Evolutionary conservation across 768 basidiomycete genomes (phyloP).

Genomic region (Trametes gibbosa): DNA sequence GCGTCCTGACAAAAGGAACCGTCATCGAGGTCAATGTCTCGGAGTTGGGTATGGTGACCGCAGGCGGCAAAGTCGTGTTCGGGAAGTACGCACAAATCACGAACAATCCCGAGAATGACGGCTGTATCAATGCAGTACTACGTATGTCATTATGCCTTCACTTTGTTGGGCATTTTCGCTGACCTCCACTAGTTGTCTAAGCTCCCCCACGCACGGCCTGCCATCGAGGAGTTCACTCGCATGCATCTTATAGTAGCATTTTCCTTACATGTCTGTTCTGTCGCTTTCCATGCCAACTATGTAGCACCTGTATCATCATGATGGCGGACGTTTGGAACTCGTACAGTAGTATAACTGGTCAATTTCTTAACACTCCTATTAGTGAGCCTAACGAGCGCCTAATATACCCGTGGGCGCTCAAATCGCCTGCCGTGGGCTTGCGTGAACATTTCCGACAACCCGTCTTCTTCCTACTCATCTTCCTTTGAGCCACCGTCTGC

Average conservation of each 20-base stretch:
- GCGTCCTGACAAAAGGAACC: slow-evolving; percentile 97
- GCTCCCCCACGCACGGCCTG: not conserved
- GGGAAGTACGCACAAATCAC: slow-evolving; percentile 94
- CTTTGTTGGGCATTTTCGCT: not conserved
- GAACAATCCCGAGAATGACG: slow-evolving; percentile 95
- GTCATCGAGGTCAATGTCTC: slow-evolving; percentile 99
- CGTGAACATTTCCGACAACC: slow-evolving; percentile 11
- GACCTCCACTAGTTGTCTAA: slow-evolving; percentile 18
- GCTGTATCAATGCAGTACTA: slow-evolving; percentile 93
- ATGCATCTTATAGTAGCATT: slow-evolving; percentile 4
- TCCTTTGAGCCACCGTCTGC: not conserved
- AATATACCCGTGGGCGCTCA: not conserved
- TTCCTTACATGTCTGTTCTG: not conserved
- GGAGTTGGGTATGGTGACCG: slow-evolving; percentile 95
- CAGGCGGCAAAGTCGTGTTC: slow-evolving; percentile 92
- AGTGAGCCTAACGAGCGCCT: not conserved
- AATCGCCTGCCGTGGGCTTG: not conserved
- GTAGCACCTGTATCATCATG: slow-evolving; percentile 18
- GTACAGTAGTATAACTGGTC: no score
- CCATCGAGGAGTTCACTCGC: not conserved
- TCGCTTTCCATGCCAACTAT: slow-evolving; percentile 12
- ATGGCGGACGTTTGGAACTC: not conserved
- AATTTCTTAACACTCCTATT: no score
- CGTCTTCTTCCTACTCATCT: not conserved
- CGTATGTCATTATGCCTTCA: slow-evolving; percentile 47